A percentile compares a stretch with the other conserved stretches of the same genome.
Evolutionary conservation across 2,329 filamentous ascomycete genomes (phyloP).

Genomic region (Verruconis gallopava): DNA sequence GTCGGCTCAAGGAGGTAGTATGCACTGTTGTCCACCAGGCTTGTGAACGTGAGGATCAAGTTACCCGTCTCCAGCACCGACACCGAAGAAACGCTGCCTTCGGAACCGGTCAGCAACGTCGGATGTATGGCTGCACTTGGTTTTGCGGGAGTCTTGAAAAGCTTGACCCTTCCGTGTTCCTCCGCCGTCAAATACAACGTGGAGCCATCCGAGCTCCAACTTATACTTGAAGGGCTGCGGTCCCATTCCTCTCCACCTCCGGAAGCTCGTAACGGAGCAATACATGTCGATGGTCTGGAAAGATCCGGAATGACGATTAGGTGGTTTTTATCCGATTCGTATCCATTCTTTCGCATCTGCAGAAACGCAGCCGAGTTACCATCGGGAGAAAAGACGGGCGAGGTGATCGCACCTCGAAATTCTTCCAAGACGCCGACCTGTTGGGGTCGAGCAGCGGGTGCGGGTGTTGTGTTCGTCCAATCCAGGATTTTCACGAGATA

Average conservation of each 20-base stretch:
- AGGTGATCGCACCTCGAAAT: constrained; percentile 51
- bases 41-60: constrained; percentile 55
- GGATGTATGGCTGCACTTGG: constrained; percentile 23
- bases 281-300: constrained; percentile 24
- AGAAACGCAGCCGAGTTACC: constrained; percentile 62
- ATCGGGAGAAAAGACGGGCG: constrained; percentile 61
- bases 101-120: constrained; percentile 18
- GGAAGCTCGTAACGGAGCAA: constrained; percentile 33
- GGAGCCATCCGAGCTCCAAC: constrained; percentile 41
- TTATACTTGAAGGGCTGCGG: constrained; percentile 36
- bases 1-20: constrained; percentile 44
- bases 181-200: constrained; percentile 64
- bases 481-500: constrained; percentile 56
- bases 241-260: constrained; percentile 52
- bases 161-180: constrained; percentile 46
- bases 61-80: constrained; percentile 36
- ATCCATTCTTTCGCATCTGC: constrained; percentile 62
- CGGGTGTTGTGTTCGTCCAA: constrained; percentile 30
- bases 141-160: constrained; percentile 49
- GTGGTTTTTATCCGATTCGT: constrained; percentile 68
- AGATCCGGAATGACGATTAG: constrained; percentile 53
- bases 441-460: constrained; percentile 26
- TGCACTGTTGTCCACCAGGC: constrained; percentile 57
- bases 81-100: constrained; percentile 30
- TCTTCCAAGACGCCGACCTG: constrained; percentile 40